A percentile compares a stretch with the other conserved stretches of the same genome.
phyloP scores from a whole-genome alignment of 2,329 filamentous ascomycete species.

The Ilyonectria mors-panacis region DNA sequence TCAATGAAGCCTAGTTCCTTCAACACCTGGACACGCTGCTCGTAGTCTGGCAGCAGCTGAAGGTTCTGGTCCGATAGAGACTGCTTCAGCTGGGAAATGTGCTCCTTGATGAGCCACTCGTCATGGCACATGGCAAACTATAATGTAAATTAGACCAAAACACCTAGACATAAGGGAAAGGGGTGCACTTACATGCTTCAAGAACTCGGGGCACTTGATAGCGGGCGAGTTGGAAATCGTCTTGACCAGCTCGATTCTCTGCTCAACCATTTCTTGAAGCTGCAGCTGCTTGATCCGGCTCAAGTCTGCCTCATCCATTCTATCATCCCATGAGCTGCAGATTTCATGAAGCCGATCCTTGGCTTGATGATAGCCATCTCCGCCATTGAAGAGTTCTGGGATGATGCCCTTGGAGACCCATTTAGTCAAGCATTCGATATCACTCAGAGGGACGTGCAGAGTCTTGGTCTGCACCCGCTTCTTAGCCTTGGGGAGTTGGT shows the following conservation, averaged over 20 bases:
- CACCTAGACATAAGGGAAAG: background rate
- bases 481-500: conserved; percentile 75
- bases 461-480: conserved; percentile 79
- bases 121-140: conserved; percentile 97
- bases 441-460: conserved; percentile 78
- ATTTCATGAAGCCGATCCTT: conserved; percentile 78
- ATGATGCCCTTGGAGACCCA: conserved; percentile 73
- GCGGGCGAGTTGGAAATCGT: conserved; percentile 77
- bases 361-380: conserved; percentile 66
- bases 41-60: conserved; percentile 94
- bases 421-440: conserved; percentile 88
- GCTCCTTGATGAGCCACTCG: conserved; percentile 95
- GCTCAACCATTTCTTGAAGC: conserved; percentile 83
- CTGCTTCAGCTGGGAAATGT: conserved; percentile 88
- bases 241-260: conserved; percentile 75
- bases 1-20: conserved; percentile 96
- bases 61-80: conserved; percentile 97
- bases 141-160: conserved; percentile 57
- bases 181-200: conserved; percentile 83
- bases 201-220: conserved; percentile 80
- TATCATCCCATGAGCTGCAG: conserved; percentile 81
- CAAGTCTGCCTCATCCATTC: conserved; percentile 90
- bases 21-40: conserved; percentile 92
- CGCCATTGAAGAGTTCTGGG: conserved; percentile 70
- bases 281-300: conserved; percentile 85